These are phyloP conservation scores for Trypanosoma mega DNA, from an alignment of 208 protist species.

Conservation along the genomic window DNA sequence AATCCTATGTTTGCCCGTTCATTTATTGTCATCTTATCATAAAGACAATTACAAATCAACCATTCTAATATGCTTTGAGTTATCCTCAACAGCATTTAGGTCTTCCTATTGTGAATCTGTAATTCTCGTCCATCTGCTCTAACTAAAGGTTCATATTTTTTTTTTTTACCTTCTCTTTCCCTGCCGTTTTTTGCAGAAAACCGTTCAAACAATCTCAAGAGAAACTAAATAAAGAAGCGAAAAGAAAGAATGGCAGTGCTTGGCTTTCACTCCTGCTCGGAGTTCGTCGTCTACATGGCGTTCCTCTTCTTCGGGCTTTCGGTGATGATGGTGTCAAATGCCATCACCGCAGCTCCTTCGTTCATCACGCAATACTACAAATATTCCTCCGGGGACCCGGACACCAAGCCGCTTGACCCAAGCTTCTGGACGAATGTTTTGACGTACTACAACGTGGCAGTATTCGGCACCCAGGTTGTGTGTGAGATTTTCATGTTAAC, in stretches of 20 bases:
- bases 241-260: conserved; percentile 41
- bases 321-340: conserved; percentile 84
- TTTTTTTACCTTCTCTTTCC: too few relatives aligned
- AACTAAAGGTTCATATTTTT: too few relatives aligned
- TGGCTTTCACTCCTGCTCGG: conserved; percentile 54
- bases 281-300: conserved; percentile 76
- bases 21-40: too few relatives aligned
- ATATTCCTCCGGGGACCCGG: conserved; percentile 50
- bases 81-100: too few relatives aligned
- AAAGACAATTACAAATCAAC: too few relatives aligned
- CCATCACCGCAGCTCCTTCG: conserved; percentile 73
- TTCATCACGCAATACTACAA: conserved; percentile 82
- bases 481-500: conserved; percentile 50
- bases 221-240: too few relatives aligned
- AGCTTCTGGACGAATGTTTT: conserved; percentile 76
- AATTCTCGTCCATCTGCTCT: too few relatives aligned
- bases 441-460: conserved; percentile 80
- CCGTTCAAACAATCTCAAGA: too few relatives aligned
- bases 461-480: conserved; percentile 60
- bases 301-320: conserved; percentile 84
- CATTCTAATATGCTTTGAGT: too few relatives aligned
- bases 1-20: too few relatives aligned
- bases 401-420: conserved; percentile 37
- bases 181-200: too few relatives aligned
- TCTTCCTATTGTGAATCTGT: too few relatives aligned